Conservation (phyloP, 371 early-diverging fungal genomes). For the Coemansia sp. region DNA sequence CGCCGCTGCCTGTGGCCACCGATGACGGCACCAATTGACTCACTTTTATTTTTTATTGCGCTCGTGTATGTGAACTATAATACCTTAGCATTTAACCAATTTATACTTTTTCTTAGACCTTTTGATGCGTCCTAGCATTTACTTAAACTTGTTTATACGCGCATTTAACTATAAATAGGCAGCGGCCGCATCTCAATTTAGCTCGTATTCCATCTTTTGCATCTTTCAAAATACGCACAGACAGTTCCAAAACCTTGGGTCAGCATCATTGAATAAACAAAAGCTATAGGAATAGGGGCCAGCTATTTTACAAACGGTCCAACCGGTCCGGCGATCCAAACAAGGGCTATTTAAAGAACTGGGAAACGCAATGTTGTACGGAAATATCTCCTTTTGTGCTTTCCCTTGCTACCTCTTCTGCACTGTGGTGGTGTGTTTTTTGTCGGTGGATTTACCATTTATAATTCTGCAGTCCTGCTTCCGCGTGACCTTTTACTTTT, state of each 20-base stretch:
- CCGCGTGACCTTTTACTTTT: background rate
- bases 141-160: background rate
- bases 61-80: conserved; percentile 1
- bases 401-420: too few relatives aligned
- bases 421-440: background rate
- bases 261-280: background rate
- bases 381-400: background rate
- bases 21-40: background rate
- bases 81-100: background rate
- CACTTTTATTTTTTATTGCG: background rate
- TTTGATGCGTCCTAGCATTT: too few relatives aligned
- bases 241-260: background rate
- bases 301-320: background rate
- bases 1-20: background rate
- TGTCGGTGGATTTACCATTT: background rate
- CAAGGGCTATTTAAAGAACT: background rate
- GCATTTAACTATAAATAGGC: background rate
- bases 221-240: background rate
- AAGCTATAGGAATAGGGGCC: background rate
- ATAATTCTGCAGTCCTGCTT: background rate
- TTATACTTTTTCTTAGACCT: background rate
- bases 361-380: too few relatives aligned
- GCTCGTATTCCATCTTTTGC: too few relatives aligned
- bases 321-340: background rate
- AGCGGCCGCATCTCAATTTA: too few relatives aligned